A percentile compares a stretch with the other conserved stretches of the same genome.
phyloP scores from a whole-genome alignment of 331 rosid species.

The Prunus yedoensis region DNA sequence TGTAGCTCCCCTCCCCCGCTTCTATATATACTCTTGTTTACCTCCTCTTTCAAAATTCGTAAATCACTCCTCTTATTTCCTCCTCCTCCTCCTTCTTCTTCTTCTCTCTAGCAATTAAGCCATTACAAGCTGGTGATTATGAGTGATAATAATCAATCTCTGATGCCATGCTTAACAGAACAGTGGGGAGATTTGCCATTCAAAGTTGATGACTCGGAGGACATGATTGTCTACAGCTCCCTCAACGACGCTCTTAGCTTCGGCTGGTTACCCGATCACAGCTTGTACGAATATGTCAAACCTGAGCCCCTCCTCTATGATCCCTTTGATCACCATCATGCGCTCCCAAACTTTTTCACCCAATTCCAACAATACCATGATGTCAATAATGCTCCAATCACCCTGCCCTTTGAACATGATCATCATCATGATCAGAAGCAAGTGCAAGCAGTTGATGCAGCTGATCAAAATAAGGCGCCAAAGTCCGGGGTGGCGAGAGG shows the following conservation, averaged over 20 bases:
- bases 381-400: no score
- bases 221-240: conserved; percentile 41
- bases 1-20: background rate
- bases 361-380: background rate
- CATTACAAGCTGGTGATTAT: background rate
- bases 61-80: background rate
- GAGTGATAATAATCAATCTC: background rate
- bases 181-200: conserved; percentile 43
- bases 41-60: background rate
- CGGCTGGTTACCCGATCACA: conserved; percentile 37
- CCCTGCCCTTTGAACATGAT: background rate
- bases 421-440: background rate
- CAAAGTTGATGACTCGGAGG: conserved; percentile 34
- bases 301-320: background rate
- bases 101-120: background rate
- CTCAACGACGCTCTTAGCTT: conserved; percentile 25
- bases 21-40: background rate
- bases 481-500: conserved; percentile 20
- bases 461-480: background rate
- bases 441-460: background rate
- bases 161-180: conserved; percentile 27
- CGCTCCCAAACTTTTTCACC: background rate
- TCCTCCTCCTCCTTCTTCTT: no score
- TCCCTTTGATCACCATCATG: background rate
- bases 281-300: background rate